Base-by-base conservation (phyloP, 2,329 filamentous ascomycete genomes). In the Aspergillus alliaceus region DNA sequence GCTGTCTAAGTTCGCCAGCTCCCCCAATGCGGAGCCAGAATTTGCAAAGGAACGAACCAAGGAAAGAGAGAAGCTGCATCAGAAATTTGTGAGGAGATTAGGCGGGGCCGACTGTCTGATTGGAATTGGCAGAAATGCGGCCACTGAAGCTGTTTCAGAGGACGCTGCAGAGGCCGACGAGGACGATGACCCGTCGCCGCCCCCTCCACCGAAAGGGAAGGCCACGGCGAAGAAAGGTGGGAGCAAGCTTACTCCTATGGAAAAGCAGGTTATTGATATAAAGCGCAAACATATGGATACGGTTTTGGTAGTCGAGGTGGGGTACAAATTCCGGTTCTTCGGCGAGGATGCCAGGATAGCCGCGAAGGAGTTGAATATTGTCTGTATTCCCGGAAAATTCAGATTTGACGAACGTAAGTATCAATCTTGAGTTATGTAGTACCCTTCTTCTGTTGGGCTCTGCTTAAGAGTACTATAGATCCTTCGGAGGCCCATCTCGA, bases 291-390 rank as follows among this genome's bases (percentile, higher is more conserved):
- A 98, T 71, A 83, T 91, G 78, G 95, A 98, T 70, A 95, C 93
- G 0, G 68, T 99, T 20, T 81, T 99, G 31, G 90, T 98, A 12
- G 87, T 98, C 52, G 93, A 99, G 72, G 95, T 98, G 8, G 95
- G 95, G 51, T 99, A 99, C 78, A 99, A 99, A 72, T 99, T 96
- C 76, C 88, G 90, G 32, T 96, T 99, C 78, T 96, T 96, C 70
- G 95, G 95, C 11, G 93, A 98, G 68, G 95, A 99, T 78, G 95
- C 95, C 8, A 85, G 92, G 53, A 85, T 86, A 53, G 95, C 93
- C 4, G 90, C 93, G 12, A 96, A 93, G 73, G 91, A 93, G 72
- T 81, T 99, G 49, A 90, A 91, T 58, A 97, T 99, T 64, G 90
- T 99, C 37, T 99, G 95, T 72, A 97, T 99, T 66, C 93, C 95